Conservation (phyloP, 2,329 filamentous ascomycete species). For the Colletotrichum sp. region DNA sequence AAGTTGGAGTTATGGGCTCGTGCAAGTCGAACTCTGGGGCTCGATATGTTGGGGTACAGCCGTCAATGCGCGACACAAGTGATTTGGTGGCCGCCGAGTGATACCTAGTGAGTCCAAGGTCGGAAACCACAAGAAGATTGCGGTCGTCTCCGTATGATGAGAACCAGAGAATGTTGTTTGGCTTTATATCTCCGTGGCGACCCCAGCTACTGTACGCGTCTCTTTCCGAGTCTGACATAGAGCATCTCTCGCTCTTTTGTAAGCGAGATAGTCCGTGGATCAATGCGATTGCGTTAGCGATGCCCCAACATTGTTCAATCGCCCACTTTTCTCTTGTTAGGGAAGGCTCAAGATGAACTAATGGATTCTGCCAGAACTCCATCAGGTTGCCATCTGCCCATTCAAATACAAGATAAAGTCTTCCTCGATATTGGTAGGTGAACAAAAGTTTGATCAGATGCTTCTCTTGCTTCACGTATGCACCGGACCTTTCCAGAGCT, state of each 20-base stretch:
- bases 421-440: slow-evolving; percentile 4
- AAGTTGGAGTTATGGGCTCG: slow-evolving; percentile 21
- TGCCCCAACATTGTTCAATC: neutral
- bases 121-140: neutral
- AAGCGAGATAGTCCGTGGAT: neutral
- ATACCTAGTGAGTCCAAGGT: slow-evolving; percentile 1
- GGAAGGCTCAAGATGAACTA: neutral
- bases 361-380: neutral
- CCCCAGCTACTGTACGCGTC: neutral
- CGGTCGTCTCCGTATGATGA: neutral
- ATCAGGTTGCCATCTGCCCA: slow-evolving; percentile 23
- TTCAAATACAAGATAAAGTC: slow-evolving; percentile 18
- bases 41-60: neutral
- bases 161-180: slow-evolving; percentile 8
- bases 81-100: neutral
- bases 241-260: neutral
- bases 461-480: neutral
- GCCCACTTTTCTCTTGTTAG: neutral
- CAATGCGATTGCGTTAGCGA: neutral
- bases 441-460: slow-evolving; percentile 19
- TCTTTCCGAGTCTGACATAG: neutral
- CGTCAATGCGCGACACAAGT: neutral
- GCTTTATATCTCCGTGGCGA: slow-evolving; percentile 13
- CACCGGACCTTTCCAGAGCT: neutral
- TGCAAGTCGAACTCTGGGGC: slow-evolving; percentile 1